Percentiles rank a stretch among this genome's conserved stretches.
Evolutionary conservation across 352 stramenopile species (phyloP).

Genomic region (Globisporangium cylindrosporum): DNA sequence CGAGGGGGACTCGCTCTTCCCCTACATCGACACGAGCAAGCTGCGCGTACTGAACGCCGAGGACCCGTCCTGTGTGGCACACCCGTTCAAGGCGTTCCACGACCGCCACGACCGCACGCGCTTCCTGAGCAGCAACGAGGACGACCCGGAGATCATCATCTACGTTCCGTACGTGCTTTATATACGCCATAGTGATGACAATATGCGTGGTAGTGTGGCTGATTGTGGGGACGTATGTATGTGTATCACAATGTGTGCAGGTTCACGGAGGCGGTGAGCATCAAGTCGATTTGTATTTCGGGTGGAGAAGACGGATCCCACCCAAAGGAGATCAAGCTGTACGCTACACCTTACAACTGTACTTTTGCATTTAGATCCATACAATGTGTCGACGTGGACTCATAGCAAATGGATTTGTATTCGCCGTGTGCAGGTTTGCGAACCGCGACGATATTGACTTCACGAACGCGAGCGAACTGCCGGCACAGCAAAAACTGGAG

Average conservation of each 20-base stretch:
- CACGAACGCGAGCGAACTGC: slow-evolving; percentile 73
- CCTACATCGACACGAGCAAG: slow-evolving; percentile 87
- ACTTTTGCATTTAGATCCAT: background rate
- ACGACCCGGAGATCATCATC: slow-evolving; percentile 83
- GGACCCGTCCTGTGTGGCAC: slow-evolving; percentile 48
- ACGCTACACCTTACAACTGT: slow-evolving; percentile 4
- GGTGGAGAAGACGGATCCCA: slow-evolving; percentile 72
- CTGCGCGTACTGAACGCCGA: slow-evolving; percentile 75
- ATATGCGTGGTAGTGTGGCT: background rate
- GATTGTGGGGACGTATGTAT: background rate
- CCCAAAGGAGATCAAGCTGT: slow-evolving; percentile 84
- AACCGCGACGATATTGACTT: slow-evolving; percentile 89
- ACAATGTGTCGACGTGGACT: background rate
- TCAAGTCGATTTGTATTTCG: slow-evolving; percentile 88
- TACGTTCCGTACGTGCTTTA: slow-evolving; percentile 53
- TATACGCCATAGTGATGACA: background rate
- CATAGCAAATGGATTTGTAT: slow-evolving; percentile 3
- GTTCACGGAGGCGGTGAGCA: slow-evolving; percentile 86
- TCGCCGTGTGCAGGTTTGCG: slow-evolving; percentile 38
- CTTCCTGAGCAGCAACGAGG: slow-evolving; percentile 74
- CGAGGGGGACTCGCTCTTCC: slow-evolving; percentile 77
- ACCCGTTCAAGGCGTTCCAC: slow-evolving; percentile 85
- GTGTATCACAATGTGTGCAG: slow-evolving; percentile 16
- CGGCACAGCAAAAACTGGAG: slow-evolving; percentile 69
- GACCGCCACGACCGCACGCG: slow-evolving; percentile 63